phyloP scores from a whole-genome alignment of 192 early-diverging fungal genomes.

The Rhizophagus sp. region DNA sequence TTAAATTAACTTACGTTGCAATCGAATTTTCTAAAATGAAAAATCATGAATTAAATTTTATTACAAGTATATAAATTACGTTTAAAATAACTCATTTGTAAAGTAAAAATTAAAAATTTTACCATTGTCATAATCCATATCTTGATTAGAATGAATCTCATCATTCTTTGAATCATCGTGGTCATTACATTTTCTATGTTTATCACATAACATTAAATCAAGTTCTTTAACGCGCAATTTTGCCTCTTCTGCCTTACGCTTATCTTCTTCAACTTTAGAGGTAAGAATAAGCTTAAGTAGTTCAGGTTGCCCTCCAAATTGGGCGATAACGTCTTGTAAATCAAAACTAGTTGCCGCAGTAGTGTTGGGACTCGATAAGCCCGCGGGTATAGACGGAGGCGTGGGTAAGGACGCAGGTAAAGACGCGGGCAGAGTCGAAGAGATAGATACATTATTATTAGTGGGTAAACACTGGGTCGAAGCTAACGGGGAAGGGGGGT shows the following conservation, averaged over 20 bases:
- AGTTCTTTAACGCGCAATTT: conserved; percentile 49
- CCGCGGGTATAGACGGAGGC: neutral
- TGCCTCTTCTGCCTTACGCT: conserved; percentile 58
- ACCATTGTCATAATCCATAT: conserved; percentile 9
- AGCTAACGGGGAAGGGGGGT: neutral
- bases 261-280: conserved; percentile 59
- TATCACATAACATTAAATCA: conserved; percentile 43
- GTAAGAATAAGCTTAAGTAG: conserved; percentile 53
- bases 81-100: neutral
- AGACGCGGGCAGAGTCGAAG: neutral
- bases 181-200: conserved; percentile 27
- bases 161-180: conserved; percentile 1
- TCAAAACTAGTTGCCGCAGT: conserved; percentile 40
- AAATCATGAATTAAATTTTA: neutral
- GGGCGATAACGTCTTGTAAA: conserved; percentile 50
- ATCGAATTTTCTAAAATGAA: conserved; percentile 3
- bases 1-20: neutral
- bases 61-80: neutral
- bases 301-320: conserved; percentile 52
- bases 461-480: neutral
- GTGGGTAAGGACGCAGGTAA: conserved; percentile 8
- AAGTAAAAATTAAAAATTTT: neutral
- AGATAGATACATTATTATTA: neutral
- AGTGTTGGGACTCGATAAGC: neutral
- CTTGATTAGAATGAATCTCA: conserved; percentile 15